Conservation (phyloP, 352 stramenopile species). For the Chrysophaeum taylorii region DNA sequence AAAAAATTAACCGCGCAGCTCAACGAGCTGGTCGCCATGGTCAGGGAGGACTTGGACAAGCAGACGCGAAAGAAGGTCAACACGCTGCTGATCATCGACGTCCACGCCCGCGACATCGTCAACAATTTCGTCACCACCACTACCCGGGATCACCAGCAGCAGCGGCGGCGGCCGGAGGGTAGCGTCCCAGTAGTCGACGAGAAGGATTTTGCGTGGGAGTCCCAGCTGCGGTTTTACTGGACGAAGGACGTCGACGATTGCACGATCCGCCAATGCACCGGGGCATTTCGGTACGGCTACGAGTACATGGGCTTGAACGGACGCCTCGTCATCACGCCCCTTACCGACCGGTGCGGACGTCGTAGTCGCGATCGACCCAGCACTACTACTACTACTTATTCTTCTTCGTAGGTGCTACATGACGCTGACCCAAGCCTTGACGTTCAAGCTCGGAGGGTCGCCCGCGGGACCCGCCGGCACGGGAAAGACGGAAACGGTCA, state of each 20-base stretch:
- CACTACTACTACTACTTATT: no score
- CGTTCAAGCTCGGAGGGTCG: slow-evolving; percentile 76
- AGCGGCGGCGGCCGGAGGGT: no score
- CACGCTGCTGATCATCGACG: slow-evolving; percentile 74
- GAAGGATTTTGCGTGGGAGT: slow-evolving; percentile 77
- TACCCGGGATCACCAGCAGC: no score
- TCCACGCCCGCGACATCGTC: slow-evolving; percentile 74
- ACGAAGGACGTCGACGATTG: slow-evolving; percentile 73
- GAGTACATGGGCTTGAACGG: slow-evolving; percentile 84
- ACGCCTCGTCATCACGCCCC: slow-evolving; percentile 74
- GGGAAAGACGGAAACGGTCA: slow-evolving; percentile 82
- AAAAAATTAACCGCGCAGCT: slow-evolving; percentile 70
- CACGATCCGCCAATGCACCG: slow-evolving; percentile 76
- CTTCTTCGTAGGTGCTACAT: no score
- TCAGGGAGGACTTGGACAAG: slow-evolving; percentile 67
- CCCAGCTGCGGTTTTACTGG: slow-evolving; percentile 75
- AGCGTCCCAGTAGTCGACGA: slow-evolving; percentile 76
- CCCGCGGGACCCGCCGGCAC: slow-evolving; percentile 73
- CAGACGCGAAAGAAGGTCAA: slow-evolving; percentile 81
- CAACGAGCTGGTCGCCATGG: slow-evolving; percentile 72
- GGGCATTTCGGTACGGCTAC: slow-evolving; percentile 77
- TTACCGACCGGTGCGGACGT: slow-evolving; percentile 80
- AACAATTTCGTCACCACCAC: slow-evolving; percentile 73
- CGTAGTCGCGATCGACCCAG: no score
- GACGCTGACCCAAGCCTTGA: slow-evolving; percentile 78